phyloP scores from a whole-genome alignment of 176 grass and related monocot genomes.

The Carex scoparia region DNA sequence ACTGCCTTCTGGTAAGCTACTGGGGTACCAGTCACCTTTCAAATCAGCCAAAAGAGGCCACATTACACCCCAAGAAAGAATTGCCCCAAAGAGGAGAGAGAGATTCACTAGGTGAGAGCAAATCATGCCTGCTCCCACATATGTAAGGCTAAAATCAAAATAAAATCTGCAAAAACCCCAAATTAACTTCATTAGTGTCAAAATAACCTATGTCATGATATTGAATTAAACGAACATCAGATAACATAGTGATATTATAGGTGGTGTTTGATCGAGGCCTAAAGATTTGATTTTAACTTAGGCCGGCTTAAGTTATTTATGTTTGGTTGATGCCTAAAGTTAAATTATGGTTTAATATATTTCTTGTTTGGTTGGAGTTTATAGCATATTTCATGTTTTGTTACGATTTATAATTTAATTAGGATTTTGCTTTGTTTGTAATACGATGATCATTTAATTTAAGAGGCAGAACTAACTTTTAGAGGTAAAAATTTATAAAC shows the following conservation, averaged over 20 bases:
- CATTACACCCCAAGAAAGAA: constrained; percentile 95
- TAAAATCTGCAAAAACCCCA: constrained; percentile 57
- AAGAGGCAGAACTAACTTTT: no score
- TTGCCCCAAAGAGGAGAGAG: constrained; percentile 70
- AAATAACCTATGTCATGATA: not conserved
- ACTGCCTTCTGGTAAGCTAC: constrained; percentile 66
- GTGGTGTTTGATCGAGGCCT: no score
- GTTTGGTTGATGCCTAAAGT: no score
- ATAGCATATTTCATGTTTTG: no score
- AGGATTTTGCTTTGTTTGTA: no score
- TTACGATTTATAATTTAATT: no score
- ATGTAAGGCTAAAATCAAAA: constrained; percentile 97
- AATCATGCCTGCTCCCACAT: constrained; percentile 97
- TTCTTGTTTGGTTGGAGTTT: no score
- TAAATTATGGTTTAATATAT: no score
- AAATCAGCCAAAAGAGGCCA: constrained; percentile 80
- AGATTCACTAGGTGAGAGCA: constrained; percentile 91
- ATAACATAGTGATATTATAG: not conserved
- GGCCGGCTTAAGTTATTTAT: no score
- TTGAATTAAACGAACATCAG: not conserved
- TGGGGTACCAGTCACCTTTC: constrained; percentile 80
- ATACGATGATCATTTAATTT: no score
- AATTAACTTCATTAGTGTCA: not conserved
- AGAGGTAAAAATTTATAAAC: no score
- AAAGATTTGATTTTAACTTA: no score